Evolutionary conservation across 441 rosid genomes (phyloP).

Genomic region (Metrosideros polymorpha): DNA sequence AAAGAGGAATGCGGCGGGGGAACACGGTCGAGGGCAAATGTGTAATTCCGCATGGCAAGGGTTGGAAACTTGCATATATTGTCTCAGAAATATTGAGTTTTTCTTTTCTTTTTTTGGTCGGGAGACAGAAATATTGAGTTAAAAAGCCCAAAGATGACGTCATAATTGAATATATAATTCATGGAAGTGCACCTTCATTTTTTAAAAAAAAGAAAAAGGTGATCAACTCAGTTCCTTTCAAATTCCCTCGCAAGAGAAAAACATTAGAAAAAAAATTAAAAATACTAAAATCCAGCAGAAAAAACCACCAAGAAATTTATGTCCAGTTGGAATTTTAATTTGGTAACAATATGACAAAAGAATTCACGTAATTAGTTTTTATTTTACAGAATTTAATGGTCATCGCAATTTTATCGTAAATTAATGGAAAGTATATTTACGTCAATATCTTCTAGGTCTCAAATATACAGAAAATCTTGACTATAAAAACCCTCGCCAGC

Average conservation of each 20-base stretch:
- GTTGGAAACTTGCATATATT: not conserved
- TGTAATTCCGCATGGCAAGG: not conserved
- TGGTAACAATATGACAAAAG: not conserved
- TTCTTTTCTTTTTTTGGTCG: not conserved
- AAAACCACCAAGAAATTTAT: not conserved
- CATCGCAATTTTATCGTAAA: not conserved
- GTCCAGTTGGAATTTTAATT: not conserved
- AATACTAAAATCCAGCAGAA: not conserved
- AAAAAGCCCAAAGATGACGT: not conserved
- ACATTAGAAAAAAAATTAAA: not conserved
- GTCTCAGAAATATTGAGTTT: not conserved
- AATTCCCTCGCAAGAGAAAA: not conserved
- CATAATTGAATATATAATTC: not conserved
- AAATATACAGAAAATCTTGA: not conserved
- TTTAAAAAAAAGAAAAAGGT: not conserved
- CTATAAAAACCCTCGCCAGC: not conserved
- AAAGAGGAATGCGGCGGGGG: not conserved
- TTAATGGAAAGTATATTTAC: not conserved
- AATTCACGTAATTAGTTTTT: not conserved
- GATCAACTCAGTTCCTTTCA: not conserved
- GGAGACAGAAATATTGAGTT: not conserved
- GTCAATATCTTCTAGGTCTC: not conserved
- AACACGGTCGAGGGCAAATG: not conserved
- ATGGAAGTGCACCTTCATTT: not conserved
- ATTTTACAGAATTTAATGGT: not conserved